These are phyloP conservation scores for Sesbania bispinosa DNA, from an alignment of 306 rosid species.

Conservation along the genomic window DNA sequence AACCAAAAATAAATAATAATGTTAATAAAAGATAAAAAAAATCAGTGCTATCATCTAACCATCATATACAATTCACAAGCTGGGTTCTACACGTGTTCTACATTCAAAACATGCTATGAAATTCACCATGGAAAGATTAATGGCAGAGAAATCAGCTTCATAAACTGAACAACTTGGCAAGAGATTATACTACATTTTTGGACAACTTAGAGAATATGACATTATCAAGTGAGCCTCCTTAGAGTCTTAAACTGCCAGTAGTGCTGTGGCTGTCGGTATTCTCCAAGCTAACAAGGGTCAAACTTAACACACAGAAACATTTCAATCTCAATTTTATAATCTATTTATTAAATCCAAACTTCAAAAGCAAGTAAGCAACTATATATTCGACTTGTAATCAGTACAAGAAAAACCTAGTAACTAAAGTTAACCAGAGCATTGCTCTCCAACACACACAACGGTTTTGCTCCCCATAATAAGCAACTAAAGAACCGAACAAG, in stretches of 20 bases:
- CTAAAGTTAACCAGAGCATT: slow-evolving; percentile 14
- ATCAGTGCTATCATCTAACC: not conserved
- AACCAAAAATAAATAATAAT: not conserved
- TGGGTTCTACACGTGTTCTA: not conserved
- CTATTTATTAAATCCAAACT: slow-evolving; percentile 22
- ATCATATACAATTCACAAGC: not conserved
- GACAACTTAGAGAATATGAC: not conserved
- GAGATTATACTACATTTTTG: not conserved
- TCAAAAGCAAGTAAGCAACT: not conserved
- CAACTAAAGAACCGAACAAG: slow-evolving; percentile 43
- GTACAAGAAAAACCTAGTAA: slow-evolving; percentile 20
- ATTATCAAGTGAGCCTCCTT: not conserved
- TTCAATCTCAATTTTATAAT: slow-evolving; percentile 11
- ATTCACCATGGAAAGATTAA: not conserved
- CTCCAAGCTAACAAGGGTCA: not conserved
- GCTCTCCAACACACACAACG: slow-evolving; percentile 27
- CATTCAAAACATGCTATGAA: not conserved
- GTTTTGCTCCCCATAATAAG: slow-evolving; percentile 30
- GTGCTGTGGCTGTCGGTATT: not conserved
- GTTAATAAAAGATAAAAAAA: not conserved
- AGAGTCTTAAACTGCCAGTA: slow-evolving; percentile 1
- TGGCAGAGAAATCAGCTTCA: not conserved
- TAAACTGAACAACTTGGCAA: not conserved
- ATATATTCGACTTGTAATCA: not conserved
- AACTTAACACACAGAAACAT: not conserved